These are phyloP conservation scores for Pyrus communis DNA, from an alignment of 306 rosid genomes.

Conservation along the genomic window DNA sequence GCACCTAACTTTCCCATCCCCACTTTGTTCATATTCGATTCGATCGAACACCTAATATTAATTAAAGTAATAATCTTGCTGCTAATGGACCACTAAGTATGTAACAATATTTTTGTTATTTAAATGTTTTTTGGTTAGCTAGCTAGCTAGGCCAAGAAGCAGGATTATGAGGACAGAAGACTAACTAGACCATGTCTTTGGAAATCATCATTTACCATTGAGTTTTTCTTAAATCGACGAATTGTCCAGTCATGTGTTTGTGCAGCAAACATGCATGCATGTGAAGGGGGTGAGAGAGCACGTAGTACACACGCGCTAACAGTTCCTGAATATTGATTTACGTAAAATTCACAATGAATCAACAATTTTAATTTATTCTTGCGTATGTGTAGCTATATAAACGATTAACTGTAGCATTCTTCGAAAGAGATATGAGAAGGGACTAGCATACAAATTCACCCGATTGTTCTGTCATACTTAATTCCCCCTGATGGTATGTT, in stretches of 20 bases:
- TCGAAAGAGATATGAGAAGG: neutral
- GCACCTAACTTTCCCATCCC: neutral
- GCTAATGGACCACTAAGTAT: neutral
- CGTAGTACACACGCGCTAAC: neutral
- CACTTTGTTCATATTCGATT: neutral
- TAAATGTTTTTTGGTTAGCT: neutral
- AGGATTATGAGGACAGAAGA: neutral
- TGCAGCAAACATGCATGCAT: neutral
- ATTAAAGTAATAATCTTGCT: neutral
- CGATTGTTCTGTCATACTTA: neutral
- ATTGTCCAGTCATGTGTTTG: neutral
- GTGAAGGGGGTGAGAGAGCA: neutral
- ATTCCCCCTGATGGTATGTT: neutral
- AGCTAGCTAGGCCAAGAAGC: neutral
- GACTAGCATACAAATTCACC: neutral
- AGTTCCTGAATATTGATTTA: neutral
- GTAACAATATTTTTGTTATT: neutral
- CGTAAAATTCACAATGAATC: neutral
- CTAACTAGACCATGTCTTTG: neutral
- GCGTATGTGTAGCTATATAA: too few species aligned
- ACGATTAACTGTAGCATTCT: neutral
- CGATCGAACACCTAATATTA: neutral
- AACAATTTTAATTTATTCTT: neutral
- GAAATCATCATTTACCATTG: neutral
- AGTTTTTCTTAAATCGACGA: neutral